Evolutionary conservation across 306 rosid genomes (phyloP).

Genomic region (Medicago truncatula): DNA sequence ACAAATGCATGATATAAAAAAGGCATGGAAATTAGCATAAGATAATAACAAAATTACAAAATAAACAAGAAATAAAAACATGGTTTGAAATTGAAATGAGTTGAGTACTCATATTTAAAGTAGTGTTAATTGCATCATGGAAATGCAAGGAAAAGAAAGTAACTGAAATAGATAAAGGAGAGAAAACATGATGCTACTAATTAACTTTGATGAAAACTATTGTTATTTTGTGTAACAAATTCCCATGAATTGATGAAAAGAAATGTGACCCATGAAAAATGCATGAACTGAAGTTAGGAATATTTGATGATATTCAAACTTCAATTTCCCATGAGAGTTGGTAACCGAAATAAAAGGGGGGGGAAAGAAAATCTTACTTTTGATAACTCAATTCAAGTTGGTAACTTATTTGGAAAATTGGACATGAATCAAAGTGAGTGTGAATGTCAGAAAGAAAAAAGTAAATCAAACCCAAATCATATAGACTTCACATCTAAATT

Average conservation of each 20-base stretch:
- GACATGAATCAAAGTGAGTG: conserved; percentile 46
- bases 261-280: conserved; percentile 47
- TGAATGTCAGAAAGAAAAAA: conserved; percentile 46
- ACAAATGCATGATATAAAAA: conserved; percentile 30
- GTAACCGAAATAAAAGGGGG: conserved; percentile 45
- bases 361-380: conserved; percentile 44
- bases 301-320: conserved; percentile 32
- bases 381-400: conserved; percentile 46
- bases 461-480: conserved; percentile 52
- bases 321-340: conserved; percentile 38
- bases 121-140: not conserved
- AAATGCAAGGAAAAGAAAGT: conserved; percentile 33
- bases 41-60: conserved; percentile 4
- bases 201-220: conserved; percentile 14
- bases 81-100: not conserved
- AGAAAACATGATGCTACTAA: conserved; percentile 15
- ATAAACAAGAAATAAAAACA: conserved; percentile 26
- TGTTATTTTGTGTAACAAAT: conserved; percentile 36
- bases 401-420: conserved; percentile 55
- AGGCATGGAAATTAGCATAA: conserved; percentile 32
- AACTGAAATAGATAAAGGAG: conserved; percentile 37
- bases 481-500: conserved; percentile 32
- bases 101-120: conserved; percentile 24
- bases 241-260: conserved; percentile 45
- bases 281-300: conserved; percentile 48